Evolutionary conservation across 768 basidiomycete genomes (phyloP).

Genomic region (Plicaturopsis crispa): DNA sequence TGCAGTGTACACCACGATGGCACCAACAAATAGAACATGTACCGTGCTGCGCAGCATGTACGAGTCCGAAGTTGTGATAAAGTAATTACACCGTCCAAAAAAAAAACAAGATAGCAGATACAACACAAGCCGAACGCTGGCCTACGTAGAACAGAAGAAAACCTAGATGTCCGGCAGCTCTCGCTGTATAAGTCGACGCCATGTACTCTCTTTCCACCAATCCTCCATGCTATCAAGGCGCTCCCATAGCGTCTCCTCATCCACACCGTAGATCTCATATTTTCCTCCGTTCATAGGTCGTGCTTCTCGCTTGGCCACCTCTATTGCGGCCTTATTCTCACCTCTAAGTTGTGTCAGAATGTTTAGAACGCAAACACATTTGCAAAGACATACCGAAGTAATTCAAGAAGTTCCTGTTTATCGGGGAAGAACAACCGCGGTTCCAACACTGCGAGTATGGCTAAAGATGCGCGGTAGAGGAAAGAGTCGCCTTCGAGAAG

Average conservation of each 20-base stretch:
- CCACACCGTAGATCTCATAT: constrained; percentile 82
- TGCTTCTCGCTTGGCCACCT: constrained; percentile 74
- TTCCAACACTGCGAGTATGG: constrained; percentile 75
- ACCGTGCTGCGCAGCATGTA: too few species aligned
- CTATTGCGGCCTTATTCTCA: constrained; percentile 74
- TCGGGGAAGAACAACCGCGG: constrained; percentile 87
- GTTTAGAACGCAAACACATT: constrained; percentile 5
- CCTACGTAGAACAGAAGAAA: too few species aligned
- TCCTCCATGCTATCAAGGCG: constrained; percentile 76
- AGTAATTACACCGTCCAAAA: too few species aligned
- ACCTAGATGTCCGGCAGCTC: constrained; percentile 81
- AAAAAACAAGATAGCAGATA: too few species aligned
- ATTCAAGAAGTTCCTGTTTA: constrained; percentile 64
- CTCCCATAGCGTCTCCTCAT: constrained; percentile 83
- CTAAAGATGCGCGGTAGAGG: constrained; percentile 79
- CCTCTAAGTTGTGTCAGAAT: constrained; percentile 39
- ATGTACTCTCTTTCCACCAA: constrained; percentile 92
- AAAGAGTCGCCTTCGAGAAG: constrained; percentile 88
- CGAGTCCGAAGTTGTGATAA: too few species aligned
- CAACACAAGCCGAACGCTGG: too few species aligned
- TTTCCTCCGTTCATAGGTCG: constrained; percentile 56
- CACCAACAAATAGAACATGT: too few species aligned
- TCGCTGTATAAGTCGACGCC: constrained; percentile 73
- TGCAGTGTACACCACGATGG: too few species aligned
- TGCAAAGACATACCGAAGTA: constrained; percentile 50